phyloP scores from a whole-genome alignment of 441 rosid species.

The Gossypium laxum region DNA sequence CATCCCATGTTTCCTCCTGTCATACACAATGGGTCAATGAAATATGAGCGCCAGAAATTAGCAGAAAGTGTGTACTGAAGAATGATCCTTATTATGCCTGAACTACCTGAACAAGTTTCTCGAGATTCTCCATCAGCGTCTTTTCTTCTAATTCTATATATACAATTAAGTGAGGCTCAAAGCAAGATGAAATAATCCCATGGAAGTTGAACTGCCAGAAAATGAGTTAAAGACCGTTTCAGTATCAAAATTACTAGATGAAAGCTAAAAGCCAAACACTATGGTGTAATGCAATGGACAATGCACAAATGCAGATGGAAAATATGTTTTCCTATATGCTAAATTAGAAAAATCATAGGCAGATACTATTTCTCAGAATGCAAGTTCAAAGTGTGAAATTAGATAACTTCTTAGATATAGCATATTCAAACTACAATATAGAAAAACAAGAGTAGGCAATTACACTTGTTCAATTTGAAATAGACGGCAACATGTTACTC shows the following conservation, averaged over 20 bases:
- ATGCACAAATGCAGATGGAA: background rate
- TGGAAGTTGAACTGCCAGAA: constrained; percentile 89
- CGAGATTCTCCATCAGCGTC: constrained; percentile 92
- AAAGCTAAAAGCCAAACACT: constrained; percentile 7
- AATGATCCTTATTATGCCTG: constrained; percentile 9
- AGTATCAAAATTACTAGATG: constrained; percentile 8
- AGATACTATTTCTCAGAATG: background rate
- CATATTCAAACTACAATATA: background rate
- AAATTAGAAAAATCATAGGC: background rate
- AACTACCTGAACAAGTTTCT: constrained; percentile 89
- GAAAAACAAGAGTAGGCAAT: background rate
- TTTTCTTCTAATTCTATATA: constrained; percentile 93
- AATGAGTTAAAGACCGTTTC: constrained; percentile 11
- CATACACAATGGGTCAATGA: constrained; percentile 12
- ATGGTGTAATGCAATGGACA: background rate
- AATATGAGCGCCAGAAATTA: constrained; percentile 21
- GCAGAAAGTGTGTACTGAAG: constrained; percentile 9
- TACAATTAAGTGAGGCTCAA: constrained; percentile 85
- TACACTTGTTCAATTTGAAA: background rate
- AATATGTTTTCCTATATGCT: background rate
- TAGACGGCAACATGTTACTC: background rate
- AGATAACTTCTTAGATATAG: background rate
- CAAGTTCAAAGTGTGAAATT: background rate
- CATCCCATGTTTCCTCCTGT: constrained; percentile 99
- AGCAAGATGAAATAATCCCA: constrained; percentile 94